Conservation (phyloP, 208 protist species). For the Tetramitus jugosus region DNA sequence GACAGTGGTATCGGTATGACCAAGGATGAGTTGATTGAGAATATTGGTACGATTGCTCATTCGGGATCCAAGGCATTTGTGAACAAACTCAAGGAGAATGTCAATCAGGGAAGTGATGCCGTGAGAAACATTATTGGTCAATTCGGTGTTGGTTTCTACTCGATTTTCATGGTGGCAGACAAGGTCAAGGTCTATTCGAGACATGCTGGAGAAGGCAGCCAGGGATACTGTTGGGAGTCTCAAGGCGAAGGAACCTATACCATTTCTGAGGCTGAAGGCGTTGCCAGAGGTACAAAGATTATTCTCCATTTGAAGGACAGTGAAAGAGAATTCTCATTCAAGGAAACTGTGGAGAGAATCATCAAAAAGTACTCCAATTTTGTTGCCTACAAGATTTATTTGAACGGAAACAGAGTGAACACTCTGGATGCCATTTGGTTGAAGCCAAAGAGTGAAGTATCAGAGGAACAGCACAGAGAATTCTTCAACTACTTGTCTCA, state of each 20-base stretch:
- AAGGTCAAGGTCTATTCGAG: slow-evolving; percentile 79
- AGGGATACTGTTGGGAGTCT: slow-evolving; percentile 87
- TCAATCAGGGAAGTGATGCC: slow-evolving; percentile 34
- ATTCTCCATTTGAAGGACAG: slow-evolving; percentile 87
- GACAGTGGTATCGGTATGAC: slow-evolving; percentile 95
- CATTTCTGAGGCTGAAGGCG: slow-evolving; percentile 81
- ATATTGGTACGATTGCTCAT: slow-evolving; percentile 84
- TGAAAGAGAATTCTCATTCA: slow-evolving; percentile 79
- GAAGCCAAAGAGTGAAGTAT: slow-evolving; percentile 75
- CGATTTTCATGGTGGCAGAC: slow-evolving; percentile 91
- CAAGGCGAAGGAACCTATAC: slow-evolving; percentile 80
- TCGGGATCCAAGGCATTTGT: neutral
- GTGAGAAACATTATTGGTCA: slow-evolving; percentile 62
- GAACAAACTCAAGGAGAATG: slow-evolving; percentile 23
- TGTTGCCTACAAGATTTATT: slow-evolving; percentile 84
- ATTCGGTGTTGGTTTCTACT: slow-evolving; percentile 96
- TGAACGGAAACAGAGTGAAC: slow-evolving; percentile 85
- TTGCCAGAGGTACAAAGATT: slow-evolving; percentile 91
- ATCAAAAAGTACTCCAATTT: slow-evolving; percentile 96
- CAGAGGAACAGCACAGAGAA: slow-evolving; percentile 86
- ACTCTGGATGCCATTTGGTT: slow-evolving; percentile 92
- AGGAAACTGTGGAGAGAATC: slow-evolving; percentile 77
- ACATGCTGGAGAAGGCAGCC: slow-evolving; percentile 62
- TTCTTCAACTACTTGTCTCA: slow-evolving; percentile 92
- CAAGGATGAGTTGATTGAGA: slow-evolving; percentile 81